Evolutionary conservation across 495 filamentous ascomycete species (phyloP).

Genomic region (Chaetomidium leptoderma): DNA sequence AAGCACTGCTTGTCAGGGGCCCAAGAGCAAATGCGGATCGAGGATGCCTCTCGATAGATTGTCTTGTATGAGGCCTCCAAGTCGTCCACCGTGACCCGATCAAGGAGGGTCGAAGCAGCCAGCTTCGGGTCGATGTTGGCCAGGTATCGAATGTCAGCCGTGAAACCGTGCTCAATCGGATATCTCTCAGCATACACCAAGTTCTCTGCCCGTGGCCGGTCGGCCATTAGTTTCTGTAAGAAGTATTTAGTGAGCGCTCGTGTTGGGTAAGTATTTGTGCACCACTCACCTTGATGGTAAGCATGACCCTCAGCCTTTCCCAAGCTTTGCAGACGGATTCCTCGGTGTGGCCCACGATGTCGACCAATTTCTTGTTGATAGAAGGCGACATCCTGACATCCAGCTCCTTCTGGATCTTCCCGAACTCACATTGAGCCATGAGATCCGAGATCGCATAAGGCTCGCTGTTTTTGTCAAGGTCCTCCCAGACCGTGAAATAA

Average conservation of each 20-base stretch:
- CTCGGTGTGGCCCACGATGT: constrained; percentile 31
- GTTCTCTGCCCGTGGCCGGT: constrained; percentile 14
- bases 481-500: constrained; percentile 16
- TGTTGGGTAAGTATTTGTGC: not conserved
- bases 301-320: constrained; percentile 37
- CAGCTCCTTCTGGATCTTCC: constrained; percentile 25
- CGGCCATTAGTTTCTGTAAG: constrained; percentile 3
- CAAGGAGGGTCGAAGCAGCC: constrained; percentile 15
- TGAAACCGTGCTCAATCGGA: not conserved
- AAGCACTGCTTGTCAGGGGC: constrained; percentile 1
- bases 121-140: constrained; percentile 28
- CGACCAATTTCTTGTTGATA: constrained; percentile 27
- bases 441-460: constrained; percentile 16
- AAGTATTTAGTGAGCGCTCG: not conserved
- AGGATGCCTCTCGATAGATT: constrained; percentile 17
- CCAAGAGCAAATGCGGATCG: constrained; percentile 24
- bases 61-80: constrained; percentile 17
- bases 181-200: constrained; percentile 39
- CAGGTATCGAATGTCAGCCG: constrained; percentile 30
- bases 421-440: constrained; percentile 16
- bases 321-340: constrained; percentile 22
- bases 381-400: constrained; percentile 25
- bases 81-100: not conserved
- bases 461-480: constrained; percentile 18
- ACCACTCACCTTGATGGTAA: constrained; percentile 33